phyloP scores from a whole-genome alignment of 176 grass and related monocot species.

The Musa beccarii region DNA sequence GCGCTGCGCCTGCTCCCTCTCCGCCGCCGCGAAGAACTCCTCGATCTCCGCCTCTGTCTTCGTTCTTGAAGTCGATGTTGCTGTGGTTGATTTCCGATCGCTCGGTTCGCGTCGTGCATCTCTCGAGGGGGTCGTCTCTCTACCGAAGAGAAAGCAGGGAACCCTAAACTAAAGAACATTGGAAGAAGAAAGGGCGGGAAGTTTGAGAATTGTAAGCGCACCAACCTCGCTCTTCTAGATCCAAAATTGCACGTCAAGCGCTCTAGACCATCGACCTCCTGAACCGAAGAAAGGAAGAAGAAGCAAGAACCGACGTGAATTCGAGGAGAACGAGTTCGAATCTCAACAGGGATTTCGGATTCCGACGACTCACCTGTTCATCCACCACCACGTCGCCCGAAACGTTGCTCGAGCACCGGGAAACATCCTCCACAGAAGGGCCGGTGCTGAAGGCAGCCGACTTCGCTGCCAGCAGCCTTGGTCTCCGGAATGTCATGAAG shows the following conservation, averaged over 20 bases:
- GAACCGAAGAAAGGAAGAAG: background rate
- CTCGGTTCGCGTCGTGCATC: background rate
- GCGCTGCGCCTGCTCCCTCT: background rate
- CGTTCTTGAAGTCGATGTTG: background rate
- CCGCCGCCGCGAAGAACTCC: constrained; percentile 4
- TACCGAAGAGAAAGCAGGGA: background rate
- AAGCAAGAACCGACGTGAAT: background rate
- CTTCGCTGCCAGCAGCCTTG: background rate
- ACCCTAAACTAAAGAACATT: background rate
- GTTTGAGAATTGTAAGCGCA: background rate
- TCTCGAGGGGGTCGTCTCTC: background rate
- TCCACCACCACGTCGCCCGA: background rate
- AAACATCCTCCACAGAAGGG: background rate
- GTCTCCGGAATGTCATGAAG: background rate
- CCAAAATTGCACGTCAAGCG: background rate
- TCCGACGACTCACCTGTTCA: background rate
- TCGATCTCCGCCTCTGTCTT: constrained; percentile 2
- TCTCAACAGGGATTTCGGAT: background rate
- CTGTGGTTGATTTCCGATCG: background rate
- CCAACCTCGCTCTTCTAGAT: background rate
- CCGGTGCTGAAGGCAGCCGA: background rate
- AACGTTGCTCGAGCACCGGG: constrained; percentile 6
- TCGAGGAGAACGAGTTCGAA: background rate
- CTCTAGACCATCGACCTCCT: background rate
- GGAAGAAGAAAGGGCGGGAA: background rate